phyloP scores from a whole-genome alignment of 331 rosid species.

The Acacia pycnantha region DNA sequence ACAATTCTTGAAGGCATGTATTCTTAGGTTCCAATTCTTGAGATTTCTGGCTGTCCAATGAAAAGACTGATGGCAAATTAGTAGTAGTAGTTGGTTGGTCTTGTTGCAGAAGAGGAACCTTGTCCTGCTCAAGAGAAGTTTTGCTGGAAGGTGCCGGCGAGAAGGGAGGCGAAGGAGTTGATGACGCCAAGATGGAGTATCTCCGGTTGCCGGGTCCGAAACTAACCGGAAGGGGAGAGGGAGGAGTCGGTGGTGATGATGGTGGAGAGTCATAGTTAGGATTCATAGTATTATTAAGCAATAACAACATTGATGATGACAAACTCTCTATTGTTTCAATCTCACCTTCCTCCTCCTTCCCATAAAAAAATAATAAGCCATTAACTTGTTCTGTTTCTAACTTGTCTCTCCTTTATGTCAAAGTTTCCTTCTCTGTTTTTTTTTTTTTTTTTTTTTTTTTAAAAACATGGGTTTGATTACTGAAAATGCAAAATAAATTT shows the following conservation, averaged over 20 bases:
- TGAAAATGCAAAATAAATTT: constrained; percentile 32
- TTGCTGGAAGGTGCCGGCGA: constrained; percentile 42
- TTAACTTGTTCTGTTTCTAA: constrained; percentile 12
- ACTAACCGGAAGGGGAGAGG: constrained; percentile 77
- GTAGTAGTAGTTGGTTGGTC: not conserved
- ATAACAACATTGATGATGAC: constrained; percentile 20
- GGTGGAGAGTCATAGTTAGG: constrained; percentile 42
- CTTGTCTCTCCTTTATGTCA: not conserved
- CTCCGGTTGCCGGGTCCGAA: constrained; percentile 59
- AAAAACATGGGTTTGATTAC: constrained; percentile 26
- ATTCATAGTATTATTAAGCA: constrained; percentile 18
- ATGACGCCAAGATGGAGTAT: constrained; percentile 62
- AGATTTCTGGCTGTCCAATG: constrained; percentile 47
- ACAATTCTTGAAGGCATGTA: constrained; percentile 68
- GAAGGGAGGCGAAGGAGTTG: constrained; percentile 73
- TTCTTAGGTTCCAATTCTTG: constrained; percentile 34
- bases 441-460: not conserved
- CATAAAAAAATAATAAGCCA: not conserved
- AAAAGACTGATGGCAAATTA: constrained; percentile 38
- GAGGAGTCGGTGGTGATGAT: constrained; percentile 82
- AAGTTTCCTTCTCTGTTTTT: not conserved
- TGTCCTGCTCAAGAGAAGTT: constrained; percentile 43
- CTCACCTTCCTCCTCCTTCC: constrained; percentile 20
- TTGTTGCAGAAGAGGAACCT: constrained; percentile 45
- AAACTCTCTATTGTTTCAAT: not conserved